These are phyloP conservation scores for Botrytis cinerea DNA, from an alignment of 2,329 filamentous ascomycete species.

Conservation along the genomic window DNA sequence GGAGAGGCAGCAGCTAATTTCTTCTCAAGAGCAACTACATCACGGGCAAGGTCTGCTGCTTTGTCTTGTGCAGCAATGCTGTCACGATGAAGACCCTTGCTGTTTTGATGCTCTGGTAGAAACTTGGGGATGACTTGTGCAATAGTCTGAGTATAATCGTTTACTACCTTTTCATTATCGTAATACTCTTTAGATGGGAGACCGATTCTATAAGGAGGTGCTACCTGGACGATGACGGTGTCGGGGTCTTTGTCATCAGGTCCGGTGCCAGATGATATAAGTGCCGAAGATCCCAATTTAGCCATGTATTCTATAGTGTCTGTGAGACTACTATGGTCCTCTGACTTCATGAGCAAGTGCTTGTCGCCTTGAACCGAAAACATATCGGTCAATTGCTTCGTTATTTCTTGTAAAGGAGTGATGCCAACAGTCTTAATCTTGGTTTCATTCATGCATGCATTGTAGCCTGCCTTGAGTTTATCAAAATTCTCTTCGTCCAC, in stretches of 20 bases:
- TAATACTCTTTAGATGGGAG: slow-evolving; percentile 65
- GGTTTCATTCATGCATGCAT: slow-evolving; percentile 65
- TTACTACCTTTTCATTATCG: slow-evolving; percentile 53
- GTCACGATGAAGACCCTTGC: slow-evolving; percentile 11
- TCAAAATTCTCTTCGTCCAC: slow-evolving; percentile 64
- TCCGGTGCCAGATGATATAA: slow-evolving; percentile 36
- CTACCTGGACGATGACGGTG: slow-evolving; percentile 45
- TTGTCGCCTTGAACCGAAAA: slow-evolving; percentile 43
- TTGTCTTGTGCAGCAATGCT: slow-evolving; percentile 28
- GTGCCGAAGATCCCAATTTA: slow-evolving; percentile 48
- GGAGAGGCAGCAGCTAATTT: slow-evolving; percentile 61
- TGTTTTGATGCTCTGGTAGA: slow-evolving; percentile 28
- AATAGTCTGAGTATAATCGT: slow-evolving; percentile 51
- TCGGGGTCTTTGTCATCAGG: slow-evolving; percentile 53
- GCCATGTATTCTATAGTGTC: slow-evolving; percentile 52
- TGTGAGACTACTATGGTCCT: slow-evolving; percentile 44
- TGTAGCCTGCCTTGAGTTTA: slow-evolving; percentile 64
- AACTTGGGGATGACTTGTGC: slow-evolving; percentile 37
- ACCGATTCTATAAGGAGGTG: slow-evolving; percentile 51
- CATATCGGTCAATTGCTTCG: slow-evolving; percentile 53
- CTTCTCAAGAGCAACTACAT: slow-evolving; percentile 60
- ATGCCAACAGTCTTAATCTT: slow-evolving; percentile 56
- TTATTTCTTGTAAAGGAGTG: slow-evolving; percentile 56
- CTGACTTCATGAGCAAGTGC: slow-evolving; percentile 30
- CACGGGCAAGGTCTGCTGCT: slow-evolving; percentile 37